phyloP scores from a whole-genome alignment of 2,329 filamentous ascomycete genomes.

The Erysiphe pulchra region DNA sequence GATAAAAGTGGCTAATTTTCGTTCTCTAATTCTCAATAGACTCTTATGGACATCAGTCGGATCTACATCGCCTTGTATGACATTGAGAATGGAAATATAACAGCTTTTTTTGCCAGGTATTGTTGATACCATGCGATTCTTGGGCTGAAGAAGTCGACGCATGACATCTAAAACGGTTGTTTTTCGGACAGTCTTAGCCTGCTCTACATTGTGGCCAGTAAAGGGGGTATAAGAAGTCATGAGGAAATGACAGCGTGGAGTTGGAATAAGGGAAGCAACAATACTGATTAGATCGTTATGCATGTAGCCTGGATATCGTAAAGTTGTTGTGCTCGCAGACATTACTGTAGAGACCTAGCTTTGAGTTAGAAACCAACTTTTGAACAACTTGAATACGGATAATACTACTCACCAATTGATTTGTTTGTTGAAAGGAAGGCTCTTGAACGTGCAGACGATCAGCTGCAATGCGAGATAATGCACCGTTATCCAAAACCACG shows the following conservation, averaged over 20 bases:
- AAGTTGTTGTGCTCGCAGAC: conserved; percentile 89
- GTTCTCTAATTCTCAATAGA: conserved; percentile 79
- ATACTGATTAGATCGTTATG: conserved; percentile 98
- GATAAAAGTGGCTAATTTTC: conserved; percentile 83
- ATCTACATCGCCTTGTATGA: conserved; percentile 95
- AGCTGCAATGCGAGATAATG: conserved; percentile 75
- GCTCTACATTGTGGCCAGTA: conserved; percentile 83
- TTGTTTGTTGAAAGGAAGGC: conserved; percentile 90
- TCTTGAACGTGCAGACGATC: conserved; percentile 87
- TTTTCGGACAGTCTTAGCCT: conserved; percentile 92
- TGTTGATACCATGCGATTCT: conserved; percentile 98
- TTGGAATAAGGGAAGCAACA: conserved; percentile 83
- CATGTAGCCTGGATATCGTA: conserved; percentile 97
- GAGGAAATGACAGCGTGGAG: conserved; percentile 88
- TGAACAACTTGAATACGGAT: neutral
- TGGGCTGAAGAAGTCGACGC: conserved; percentile 80
- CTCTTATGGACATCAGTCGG: conserved; percentile 98
- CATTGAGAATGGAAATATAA: conserved; percentile 96
- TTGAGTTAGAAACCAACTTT: neutral
- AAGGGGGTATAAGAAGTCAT: conserved; percentile 98
- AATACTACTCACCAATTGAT: conserved; percentile 43
- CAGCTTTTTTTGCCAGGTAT: conserved; percentile 90
- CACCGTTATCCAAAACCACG: conserved; percentile 89
- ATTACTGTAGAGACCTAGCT: conserved; percentile 81
- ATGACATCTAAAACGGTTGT: conserved; percentile 96